phyloP scores from a whole-genome alignment of 2,329 filamentous ascomycete genomes.

The Nemania sp. region DNA sequence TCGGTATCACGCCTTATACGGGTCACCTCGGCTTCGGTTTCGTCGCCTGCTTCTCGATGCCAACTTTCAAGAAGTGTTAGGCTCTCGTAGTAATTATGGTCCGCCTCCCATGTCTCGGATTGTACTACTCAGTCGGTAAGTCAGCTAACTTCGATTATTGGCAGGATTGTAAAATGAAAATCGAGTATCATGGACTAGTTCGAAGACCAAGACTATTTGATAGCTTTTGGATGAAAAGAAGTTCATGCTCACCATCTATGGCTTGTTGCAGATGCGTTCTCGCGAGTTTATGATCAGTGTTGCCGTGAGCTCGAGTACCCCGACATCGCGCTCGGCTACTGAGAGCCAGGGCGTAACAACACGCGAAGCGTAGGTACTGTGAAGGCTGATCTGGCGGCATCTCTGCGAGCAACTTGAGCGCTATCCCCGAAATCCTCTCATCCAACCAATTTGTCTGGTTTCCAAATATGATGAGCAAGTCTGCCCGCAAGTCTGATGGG shows the following conservation, averaged over 20 bases:
- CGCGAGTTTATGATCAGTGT: slow-evolving; percentile 30
- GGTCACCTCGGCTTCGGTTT: slow-evolving; percentile 26
- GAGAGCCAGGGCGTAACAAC: slow-evolving; percentile 31
- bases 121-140: slow-evolving; percentile 19
- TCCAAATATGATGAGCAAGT: slow-evolving; percentile 34
- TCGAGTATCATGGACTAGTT: too few species aligned
- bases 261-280: slow-evolving; percentile 32
- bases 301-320: slow-evolving; percentile 17
- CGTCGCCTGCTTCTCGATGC: slow-evolving; percentile 33
- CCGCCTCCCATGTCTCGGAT: slow-evolving; percentile 29
- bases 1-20: slow-evolving; percentile 29
- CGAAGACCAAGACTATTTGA: background rate
- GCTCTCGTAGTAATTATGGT: slow-evolving; percentile 37
- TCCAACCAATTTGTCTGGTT: slow-evolving; percentile 33
- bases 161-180: too few species aligned
- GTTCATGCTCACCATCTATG: slow-evolving; percentile 24
- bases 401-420: slow-evolving; percentile 29
- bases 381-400: slow-evolving; percentile 25
- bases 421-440: slow-evolving; percentile 30
- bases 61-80: slow-evolving; percentile 32
- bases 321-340: slow-evolving; percentile 26
- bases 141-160: slow-evolving; percentile 1
- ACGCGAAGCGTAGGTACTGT: slow-evolving; percentile 33
- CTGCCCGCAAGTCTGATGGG: slow-evolving; percentile 32
- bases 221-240: background rate